phyloP scores from a whole-genome alignment of 345 rosid genomes.

The Eucalyptus shirleyi region DNA sequence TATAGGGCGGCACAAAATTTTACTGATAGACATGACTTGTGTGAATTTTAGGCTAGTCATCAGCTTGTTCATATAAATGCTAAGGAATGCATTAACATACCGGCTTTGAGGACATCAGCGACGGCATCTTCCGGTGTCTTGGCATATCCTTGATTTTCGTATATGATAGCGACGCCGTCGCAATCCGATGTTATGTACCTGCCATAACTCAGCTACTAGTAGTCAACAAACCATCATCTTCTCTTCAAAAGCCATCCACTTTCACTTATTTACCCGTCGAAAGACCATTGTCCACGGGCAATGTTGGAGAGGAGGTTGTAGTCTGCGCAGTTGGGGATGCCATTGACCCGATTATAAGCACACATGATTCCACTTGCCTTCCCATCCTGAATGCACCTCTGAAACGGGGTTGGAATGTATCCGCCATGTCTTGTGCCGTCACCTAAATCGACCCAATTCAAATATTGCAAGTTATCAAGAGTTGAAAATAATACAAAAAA shows the following conservation, averaged over 20 bases:
- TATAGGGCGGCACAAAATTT: not conserved
- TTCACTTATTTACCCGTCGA: constrained; percentile 44
- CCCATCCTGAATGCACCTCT: constrained; percentile 55
- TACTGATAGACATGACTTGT: rapidly evolving
- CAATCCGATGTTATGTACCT: constrained; percentile 89
- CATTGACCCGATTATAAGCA: constrained; percentile 73
- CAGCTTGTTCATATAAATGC: too few relatives aligned
- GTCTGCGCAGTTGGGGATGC: constrained; percentile 72
- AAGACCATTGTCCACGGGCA: constrained; percentile 59
- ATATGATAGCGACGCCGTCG: constrained; percentile 66
- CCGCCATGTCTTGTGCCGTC: constrained; percentile 59
- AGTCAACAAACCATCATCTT: not conserved
- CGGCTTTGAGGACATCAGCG: constrained; percentile 67
- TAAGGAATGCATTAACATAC: constrained; percentile 5
- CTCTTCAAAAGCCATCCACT: not conserved
- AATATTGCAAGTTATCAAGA: not conserved
- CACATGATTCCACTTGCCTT: constrained; percentile 82
- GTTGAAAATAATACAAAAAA: too few relatives aligned
- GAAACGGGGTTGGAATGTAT: constrained; percentile 82
- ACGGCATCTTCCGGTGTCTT: constrained; percentile 83
- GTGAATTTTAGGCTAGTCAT: not conserved
- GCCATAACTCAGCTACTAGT: not conserved
- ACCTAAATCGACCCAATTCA: constrained; percentile 17
- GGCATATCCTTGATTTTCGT: constrained; percentile 48
- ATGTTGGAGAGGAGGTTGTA: constrained; percentile 41